A percentile compares a stretch with the other conserved stretches of the same genome.
phyloP scores from a whole-genome alignment of 2,329 filamentous ascomycete genomes.

The Alternaria sp. region DNA sequence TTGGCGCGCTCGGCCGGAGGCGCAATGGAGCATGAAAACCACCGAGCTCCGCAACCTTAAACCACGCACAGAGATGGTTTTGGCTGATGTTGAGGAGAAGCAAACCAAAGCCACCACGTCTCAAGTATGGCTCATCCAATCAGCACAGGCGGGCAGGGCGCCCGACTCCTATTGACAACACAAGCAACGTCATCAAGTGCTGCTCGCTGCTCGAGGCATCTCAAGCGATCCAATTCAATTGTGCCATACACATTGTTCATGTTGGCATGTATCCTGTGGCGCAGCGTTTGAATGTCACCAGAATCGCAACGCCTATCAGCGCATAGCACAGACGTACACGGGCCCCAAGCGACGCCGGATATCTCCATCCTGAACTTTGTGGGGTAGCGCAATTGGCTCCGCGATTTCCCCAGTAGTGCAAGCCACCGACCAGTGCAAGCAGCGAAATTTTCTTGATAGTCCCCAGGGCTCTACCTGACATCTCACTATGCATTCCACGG shows the following conservation, averaged over 20 bases:
- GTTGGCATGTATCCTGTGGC: neutral
- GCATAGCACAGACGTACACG: neutral
- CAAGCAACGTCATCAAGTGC: neutral
- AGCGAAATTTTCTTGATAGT: neutral
- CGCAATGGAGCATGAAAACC: neutral
- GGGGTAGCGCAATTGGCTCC: conserved; percentile 13
- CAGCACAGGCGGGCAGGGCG: neutral
- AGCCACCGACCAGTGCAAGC: conserved; percentile 1
- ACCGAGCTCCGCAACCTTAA: conserved; percentile 1
- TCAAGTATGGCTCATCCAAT: neutral
- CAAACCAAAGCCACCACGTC: neutral
- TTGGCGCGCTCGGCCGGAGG: neutral
- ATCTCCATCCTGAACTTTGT: conserved; percentile 2
- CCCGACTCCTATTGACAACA: neutral
- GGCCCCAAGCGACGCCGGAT: neutral
- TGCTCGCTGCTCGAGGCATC: neutral
- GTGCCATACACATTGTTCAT: neutral
- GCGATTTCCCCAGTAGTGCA: conserved; percentile 2
- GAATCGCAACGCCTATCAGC: neutral
- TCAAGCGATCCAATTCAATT: neutral
- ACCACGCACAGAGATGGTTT: neutral
- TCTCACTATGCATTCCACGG: conserved; percentile 1
- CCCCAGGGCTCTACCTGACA: neutral
- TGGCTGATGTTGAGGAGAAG: conserved; percentile 4
- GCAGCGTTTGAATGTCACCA: neutral